Evolutionary conservation across 73 alveolate species (phyloP).

Genomic region (Symbiodinium natans): DNA sequence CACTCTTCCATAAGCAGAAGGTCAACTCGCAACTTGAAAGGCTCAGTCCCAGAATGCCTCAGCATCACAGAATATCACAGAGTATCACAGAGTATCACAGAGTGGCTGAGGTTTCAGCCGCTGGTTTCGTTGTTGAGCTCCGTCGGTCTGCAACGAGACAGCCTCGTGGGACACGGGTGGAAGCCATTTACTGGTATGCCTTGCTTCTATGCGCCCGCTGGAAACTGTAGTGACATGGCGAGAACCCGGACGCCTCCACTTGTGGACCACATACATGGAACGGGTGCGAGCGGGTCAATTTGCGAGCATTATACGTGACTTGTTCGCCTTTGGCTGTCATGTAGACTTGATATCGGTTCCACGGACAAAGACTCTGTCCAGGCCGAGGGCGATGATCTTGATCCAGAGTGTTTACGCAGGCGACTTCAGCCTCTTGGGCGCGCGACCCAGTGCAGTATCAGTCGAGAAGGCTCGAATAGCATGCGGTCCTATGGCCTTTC

Average conservation of each 20-base stretch:
- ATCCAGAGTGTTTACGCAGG: neutral
- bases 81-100: no score
- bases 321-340: neutral
- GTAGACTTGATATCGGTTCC: neutral
- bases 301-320: neutral
- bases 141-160: neutral
- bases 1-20: no score
- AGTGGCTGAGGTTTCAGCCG: neutral
- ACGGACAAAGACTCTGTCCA: neutral
- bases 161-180: neutral
- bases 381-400: neutral
- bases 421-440: neutral
- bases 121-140: neutral
- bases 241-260: neutral
- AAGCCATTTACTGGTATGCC: neutral
- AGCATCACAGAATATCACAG: no score
- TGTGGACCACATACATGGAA: neutral
- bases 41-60: no score
- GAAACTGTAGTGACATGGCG: constrained; percentile 1
- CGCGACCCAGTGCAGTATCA: neutral
- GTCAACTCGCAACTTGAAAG: no score
- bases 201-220: neutral
- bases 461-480: no score
- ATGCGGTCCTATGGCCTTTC: neutral
- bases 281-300: neutral